phyloP scores from a whole-genome alignment of 495 filamentous ascomycete species.

The Neurospora hispaniola region DNA sequence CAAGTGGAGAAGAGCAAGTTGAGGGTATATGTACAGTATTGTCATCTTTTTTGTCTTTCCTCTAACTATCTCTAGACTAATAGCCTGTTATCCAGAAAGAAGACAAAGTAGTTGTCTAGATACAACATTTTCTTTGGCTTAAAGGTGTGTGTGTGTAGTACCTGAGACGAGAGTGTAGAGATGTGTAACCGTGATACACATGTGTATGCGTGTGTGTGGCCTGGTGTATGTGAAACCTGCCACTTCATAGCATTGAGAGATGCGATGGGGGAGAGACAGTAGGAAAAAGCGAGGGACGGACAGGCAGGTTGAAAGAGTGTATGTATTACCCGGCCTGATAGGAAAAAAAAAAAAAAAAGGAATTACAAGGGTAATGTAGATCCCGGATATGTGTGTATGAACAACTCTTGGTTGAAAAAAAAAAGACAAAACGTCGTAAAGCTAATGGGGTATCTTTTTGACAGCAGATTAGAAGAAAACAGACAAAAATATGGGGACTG shows the following conservation, averaged over 20 bases:
- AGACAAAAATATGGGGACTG: neutral
- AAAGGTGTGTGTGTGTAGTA: neutral
- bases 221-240: neutral
- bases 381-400: neutral
- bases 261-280: neutral
- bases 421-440: neutral
- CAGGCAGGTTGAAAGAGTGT: neutral
- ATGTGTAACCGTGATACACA: neutral
- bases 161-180: neutral
- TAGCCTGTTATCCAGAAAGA: neutral
- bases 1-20: neutral
- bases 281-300: neutral
- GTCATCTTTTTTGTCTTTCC: neutral
- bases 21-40: neutral
- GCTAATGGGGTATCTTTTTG: conserved; percentile 16
- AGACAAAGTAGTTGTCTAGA: neutral
- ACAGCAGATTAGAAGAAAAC: conserved; percentile 1
- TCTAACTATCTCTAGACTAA: neutral
- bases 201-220: neutral
- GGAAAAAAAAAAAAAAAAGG: too few relatives aligned
- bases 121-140: neutral
- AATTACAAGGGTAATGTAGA: neutral
- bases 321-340: neutral
- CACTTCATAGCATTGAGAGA: neutral
- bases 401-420: neutral